Conservation (phyloP, 805 yeast species). For the Candida pini region DNA sequence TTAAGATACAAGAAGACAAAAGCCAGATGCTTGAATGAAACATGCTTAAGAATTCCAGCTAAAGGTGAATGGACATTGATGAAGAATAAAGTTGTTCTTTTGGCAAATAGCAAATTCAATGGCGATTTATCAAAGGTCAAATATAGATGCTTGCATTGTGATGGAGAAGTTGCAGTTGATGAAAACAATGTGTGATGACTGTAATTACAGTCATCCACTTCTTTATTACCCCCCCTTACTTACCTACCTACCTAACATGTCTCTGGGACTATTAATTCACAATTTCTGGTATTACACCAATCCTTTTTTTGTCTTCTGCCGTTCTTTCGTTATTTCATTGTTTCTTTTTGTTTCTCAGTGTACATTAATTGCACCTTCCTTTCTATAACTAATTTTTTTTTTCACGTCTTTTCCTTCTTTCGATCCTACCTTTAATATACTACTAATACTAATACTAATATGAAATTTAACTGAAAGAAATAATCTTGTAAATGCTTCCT, state of each 20-base stretch:
- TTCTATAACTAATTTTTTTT: neutral
- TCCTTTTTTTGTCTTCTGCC: neutral
- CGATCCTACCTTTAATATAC: too few species aligned
- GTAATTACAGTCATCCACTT: neutral
- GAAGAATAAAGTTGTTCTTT: constrained; percentile 56
- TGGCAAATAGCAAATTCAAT: constrained; percentile 22
- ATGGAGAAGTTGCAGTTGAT: constrained; percentile 46
- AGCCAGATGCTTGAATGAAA: constrained; percentile 73
- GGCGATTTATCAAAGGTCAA: constrained; percentile 18
- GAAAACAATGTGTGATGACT: constrained; percentile 6
- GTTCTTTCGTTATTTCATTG: neutral
- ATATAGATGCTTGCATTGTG: constrained; percentile 57
- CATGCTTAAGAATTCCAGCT: constrained; percentile 87
- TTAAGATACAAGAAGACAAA: constrained; percentile 90
- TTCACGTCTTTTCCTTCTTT: neutral
- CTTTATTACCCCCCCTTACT: too few species aligned
- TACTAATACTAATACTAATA: too few species aligned
- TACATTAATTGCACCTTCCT: neutral
- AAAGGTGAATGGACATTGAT: constrained; percentile 92
- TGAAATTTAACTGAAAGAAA: too few species aligned
- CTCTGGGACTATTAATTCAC: too few species aligned
- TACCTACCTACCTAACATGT: too few species aligned
- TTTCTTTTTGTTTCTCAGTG: neutral
- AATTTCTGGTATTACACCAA: too few species aligned
- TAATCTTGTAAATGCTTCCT: too few species aligned